Evolutionary conservation across 805 yeast genomes (phyloP), one percentile per base, ranked within the genome.

Genomic region (Schizosaccharomyces octosporus): DNA sequence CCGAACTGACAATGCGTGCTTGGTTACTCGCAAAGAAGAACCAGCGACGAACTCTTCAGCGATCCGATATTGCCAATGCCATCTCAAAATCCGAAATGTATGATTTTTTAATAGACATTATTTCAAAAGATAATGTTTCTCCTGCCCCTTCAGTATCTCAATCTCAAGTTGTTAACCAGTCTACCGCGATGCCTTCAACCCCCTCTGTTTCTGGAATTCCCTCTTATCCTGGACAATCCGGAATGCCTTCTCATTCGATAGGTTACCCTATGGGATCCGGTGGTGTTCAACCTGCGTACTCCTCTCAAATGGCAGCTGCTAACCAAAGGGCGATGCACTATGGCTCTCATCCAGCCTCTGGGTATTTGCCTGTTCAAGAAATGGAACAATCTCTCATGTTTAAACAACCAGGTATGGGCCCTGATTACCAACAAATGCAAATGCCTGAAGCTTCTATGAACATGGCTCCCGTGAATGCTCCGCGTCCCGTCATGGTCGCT

Each of bases 11-110:
- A 15, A 89, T 93, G 96, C 78, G 99, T 63, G 97, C 98, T 6
- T 93, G 98, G 98, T 87, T 93, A 64, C 96, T 89, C 67, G 96
- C 97, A 2, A 97, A 93, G 71, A 96, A 87, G 68, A 87, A 87
- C 73, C 93, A 93, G 70, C 79, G 99, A 66, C 75, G 99, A 64
- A 93, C 99, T 4, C 74, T 93, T 63, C 99, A 93, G 71, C 85
- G 88, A 68, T 81, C 87, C 1, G 99, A 93, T 69, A 88, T 93
- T 64, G 95, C 96, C 1, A 93, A 93, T 19, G 98, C 98, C 0
- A 75, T 94, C 62, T 93, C 88, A 65, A 87, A 87, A 70, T 81
- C 89, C 48, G 98, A 93, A 70, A 90, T 93, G 95, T 94, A 90
- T 76, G 99, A 93, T 69, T 93, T 93, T 69, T 74, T 93, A 62